phyloP scores from a whole-genome alignment of 176 grass and related monocot species.

The Carex cristatella region DNA sequence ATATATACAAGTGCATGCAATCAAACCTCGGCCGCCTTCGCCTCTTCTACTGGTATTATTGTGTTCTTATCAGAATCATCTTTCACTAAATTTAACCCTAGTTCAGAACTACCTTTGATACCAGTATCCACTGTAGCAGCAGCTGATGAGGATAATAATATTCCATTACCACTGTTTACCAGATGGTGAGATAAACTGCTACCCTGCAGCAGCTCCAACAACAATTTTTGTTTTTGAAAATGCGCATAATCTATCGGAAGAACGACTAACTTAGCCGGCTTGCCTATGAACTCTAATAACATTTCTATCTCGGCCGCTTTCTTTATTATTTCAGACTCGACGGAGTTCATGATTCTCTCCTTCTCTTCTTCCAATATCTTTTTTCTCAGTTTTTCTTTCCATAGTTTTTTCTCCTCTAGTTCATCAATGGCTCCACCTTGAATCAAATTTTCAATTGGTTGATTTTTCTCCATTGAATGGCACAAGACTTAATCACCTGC shows the following conservation, averaged over 20 bases:
- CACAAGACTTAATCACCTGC: neutral
- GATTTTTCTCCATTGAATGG: conserved; percentile 13
- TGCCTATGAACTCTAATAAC: neutral
- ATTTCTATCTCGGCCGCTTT: conserved; percentile 13
- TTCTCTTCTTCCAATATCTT: conserved; percentile 23
- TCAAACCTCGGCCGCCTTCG: neutral
- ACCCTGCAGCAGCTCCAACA: neutral
- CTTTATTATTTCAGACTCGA: conserved; percentile 6
- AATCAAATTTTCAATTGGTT: neutral
- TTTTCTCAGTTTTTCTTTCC: conserved; percentile 18
- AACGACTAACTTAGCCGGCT: conserved; percentile 7
- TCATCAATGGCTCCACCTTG: neutral
- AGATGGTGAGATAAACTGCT: neutral
- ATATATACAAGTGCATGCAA: neutral
- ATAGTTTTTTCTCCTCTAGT: conserved; percentile 1
- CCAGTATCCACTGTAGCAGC: neutral
- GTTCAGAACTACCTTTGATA: neutral
- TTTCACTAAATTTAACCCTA: neutral
- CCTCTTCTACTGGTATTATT: neutral
- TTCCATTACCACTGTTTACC: neutral
- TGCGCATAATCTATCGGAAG: neutral
- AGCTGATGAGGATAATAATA: neutral
- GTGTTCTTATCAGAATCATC: neutral
- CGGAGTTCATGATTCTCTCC: neutral
- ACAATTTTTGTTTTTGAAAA: conserved; percentile 3